A percentile compares a stretch with the other conserved stretches of the same genome.
Evolutionary conservation across 768 basidiomycete species (phyloP).

Genomic region (Dendrothele bispora): DNA sequence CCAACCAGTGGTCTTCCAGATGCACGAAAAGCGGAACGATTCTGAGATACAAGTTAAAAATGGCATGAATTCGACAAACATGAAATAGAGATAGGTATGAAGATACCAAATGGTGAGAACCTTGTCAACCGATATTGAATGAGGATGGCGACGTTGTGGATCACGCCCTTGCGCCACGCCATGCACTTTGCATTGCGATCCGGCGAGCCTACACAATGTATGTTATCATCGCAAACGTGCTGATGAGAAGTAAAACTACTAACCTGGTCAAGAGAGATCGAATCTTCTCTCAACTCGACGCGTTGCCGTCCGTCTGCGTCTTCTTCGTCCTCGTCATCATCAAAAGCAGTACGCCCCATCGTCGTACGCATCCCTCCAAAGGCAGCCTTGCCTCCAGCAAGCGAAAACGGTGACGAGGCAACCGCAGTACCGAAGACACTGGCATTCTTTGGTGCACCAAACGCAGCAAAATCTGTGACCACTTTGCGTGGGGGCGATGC

Average conservation of each 20-base stretch:
- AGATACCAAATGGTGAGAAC: too few species aligned
- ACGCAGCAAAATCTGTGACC: slow-evolving; percentile 85
- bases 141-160: not conserved
- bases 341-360: slow-evolving; percentile 33
- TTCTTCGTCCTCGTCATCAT: slow-evolving; percentile 77
- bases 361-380: slow-evolving; percentile 73
- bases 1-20: too few species aligned
- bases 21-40: too few species aligned
- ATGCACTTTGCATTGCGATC: slow-evolving; percentile 88
- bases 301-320: slow-evolving; percentile 64
- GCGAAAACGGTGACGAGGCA: slow-evolving; percentile 73
- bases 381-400: slow-evolving; percentile 79
- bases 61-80: too few species aligned
- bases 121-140: slow-evolving; percentile 5
- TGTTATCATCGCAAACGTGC: slow-evolving; percentile 6
- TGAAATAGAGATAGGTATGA: too few species aligned
- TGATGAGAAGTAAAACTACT: slow-evolving; percentile 17
- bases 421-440: slow-evolving; percentile 88
- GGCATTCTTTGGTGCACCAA: slow-evolving; percentile 70
- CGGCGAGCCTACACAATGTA: slow-evolving; percentile 61
- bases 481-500: slow-evolving; percentile 85
- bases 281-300: slow-evolving; percentile 77
- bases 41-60: too few species aligned
- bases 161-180: slow-evolving; percentile 69
- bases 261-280: slow-evolving; percentile 93